Evolutionary conservation across 1,139 yeast species (phyloP), one percentile per base, ranked within the genome.

Genomic region (Protomyces lactucae-debilis): DNA sequence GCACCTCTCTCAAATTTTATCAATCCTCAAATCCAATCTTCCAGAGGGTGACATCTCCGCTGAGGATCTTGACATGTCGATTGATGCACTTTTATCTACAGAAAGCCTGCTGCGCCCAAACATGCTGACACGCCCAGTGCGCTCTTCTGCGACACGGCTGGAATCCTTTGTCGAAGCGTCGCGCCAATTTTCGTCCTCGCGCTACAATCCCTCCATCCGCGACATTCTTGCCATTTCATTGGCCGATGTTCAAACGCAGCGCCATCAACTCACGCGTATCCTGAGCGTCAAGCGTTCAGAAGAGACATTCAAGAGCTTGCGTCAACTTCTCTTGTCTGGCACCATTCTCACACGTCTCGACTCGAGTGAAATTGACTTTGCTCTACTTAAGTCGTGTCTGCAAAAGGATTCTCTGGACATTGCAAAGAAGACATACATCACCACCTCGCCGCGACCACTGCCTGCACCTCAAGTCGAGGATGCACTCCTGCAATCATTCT

Each of bases 371-470:
- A 16, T 59, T 39, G 63, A 59, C 12, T 59, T 43, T 21, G 16
- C 45, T 9, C 23, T 59, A 10, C 53, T 59, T 3, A 52, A 52
- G 36, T 25, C 37, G 16, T 52, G 53, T 9, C 52, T 59, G n/a
- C 53, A 52, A 14, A 32, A 37, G 10, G 53, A 40, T 8, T 23
- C 43, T 16, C 18, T 23, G 37, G 55, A 35, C 6, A 21, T 52
- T 12, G 63, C 63, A 6, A 32, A 51, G 14, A 52, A 39, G 5
- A 59, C 46, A 21, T 59, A 52, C 32, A 39, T 59, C 9, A 52
- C 63, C 9, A 40, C 63, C 12, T 59, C 63, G 35, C 63, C 63
- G 12, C 56, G 63, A 6, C 63, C 63, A 43, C 43, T 59, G 35
- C 45, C 43, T 2, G 53, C 63, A 25, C 32, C 35, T 9, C 40